Conservation (phyloP, 225 moss, liverwort and hornwort genomes). For the Ulota crispa region DNA sequence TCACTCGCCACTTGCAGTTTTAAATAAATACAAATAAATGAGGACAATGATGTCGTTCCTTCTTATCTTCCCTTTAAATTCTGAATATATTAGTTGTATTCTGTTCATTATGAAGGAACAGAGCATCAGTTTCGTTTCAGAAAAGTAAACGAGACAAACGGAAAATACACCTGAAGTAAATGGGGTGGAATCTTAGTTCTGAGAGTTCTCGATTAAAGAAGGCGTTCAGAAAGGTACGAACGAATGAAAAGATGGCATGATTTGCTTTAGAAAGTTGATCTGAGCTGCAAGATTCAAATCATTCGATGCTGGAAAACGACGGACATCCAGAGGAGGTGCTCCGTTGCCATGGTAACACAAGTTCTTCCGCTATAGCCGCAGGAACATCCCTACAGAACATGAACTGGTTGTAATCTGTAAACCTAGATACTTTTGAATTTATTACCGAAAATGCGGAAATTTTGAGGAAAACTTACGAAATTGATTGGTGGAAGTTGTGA, state of each 20-base stretch:
- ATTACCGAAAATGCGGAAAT: background rate
- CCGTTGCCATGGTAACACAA: background rate
- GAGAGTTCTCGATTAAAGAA: background rate
- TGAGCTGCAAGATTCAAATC: conserved; percentile 7
- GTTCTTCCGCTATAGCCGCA: background rate
- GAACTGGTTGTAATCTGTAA: background rate
- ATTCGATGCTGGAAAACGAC: background rate
- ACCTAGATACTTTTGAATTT: background rate
- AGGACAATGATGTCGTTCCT: background rate
- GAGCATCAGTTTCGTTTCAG: background rate
- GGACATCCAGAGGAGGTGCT: background rate
- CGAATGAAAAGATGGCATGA: background rate
- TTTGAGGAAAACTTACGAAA: too few relatives aligned
- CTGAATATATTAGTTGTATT: background rate
- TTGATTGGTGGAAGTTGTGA: background rate
- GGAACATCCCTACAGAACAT: background rate
- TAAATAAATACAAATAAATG: background rate
- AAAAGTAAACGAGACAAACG: background rate
- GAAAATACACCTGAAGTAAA: background rate
- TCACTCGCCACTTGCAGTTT: background rate
- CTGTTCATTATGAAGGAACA: background rate
- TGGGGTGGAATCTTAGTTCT: too few relatives aligned
- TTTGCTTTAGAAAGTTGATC: background rate
- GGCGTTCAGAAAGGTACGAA: background rate
- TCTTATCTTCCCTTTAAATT: background rate